Conservation (phyloP, 768 basidiomycete genomes). For the Kwoniella sp. region DNA sequence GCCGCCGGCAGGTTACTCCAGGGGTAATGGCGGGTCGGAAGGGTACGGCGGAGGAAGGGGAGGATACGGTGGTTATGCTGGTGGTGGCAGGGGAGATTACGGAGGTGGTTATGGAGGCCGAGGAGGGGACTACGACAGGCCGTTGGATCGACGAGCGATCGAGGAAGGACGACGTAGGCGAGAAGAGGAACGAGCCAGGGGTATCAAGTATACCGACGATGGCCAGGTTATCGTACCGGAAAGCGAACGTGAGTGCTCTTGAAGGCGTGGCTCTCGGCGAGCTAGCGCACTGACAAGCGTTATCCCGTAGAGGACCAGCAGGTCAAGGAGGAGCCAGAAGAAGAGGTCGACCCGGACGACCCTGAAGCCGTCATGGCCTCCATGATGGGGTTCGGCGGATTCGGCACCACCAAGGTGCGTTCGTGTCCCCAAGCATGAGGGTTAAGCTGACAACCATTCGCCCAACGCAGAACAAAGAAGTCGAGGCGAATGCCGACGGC, state of each 20-base stretch:
- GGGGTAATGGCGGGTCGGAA: background rate
- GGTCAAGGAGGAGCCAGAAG: constrained; percentile 15
- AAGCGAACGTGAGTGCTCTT: no score
- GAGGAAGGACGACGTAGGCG: constrained; percentile 45
- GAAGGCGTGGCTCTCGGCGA: no score
- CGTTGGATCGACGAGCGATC: constrained; percentile 45
- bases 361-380: constrained; percentile 61
- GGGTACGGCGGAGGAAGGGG: constrained; percentile 10
- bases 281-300: no score
- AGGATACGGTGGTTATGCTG: constrained; percentile 13
- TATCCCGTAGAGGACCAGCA: no score
- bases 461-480: constrained; percentile 58
- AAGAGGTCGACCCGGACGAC: constrained; percentile 13
- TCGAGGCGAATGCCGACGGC: constrained; percentile 50
- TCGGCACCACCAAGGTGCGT: constrained; percentile 80
- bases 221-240: no score
- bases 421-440: background rate
- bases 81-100: constrained; percentile 6
- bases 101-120: constrained; percentile 1
- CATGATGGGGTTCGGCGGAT: constrained; percentile 88
- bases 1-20: background rate
- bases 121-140: constrained; percentile 27
- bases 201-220: constrained; percentile 24
- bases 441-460: background rate
- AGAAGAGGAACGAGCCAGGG: constrained; percentile 44